Evolutionary conservation across 2,329 filamentous ascomycete genomes (phyloP).

Genomic region (Pestalotiopsis sp.): DNA sequence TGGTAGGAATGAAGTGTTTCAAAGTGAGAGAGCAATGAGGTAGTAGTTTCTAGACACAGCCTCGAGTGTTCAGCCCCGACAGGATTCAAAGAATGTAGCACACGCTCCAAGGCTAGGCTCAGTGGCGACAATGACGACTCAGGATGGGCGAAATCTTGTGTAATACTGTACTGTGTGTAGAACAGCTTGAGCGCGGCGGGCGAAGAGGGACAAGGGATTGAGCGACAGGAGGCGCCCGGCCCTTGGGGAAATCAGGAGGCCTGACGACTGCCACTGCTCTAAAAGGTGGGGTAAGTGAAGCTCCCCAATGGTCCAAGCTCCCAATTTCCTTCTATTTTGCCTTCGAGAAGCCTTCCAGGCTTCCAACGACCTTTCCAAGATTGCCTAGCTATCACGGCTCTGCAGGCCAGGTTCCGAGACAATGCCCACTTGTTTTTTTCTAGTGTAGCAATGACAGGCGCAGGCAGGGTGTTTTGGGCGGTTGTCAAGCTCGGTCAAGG

Average conservation of each 20-base stretch:
- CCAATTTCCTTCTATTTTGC: slow-evolving; percentile 6
- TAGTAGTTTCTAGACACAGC: neutral
- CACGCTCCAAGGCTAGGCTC: neutral
- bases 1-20: neutral
- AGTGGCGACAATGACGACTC: slow-evolving; percentile 10
- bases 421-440: neutral
- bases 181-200: neutral
- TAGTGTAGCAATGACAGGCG: neutral
- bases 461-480: neutral
- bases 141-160: neutral
- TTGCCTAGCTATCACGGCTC: neutral
- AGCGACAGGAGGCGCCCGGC: neutral
- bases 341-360: slow-evolving; percentile 11
- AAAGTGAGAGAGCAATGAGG: neutral
- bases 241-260: slow-evolving; percentile 1
- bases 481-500: neutral
- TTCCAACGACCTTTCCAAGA: slow-evolving; percentile 3
- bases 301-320: slow-evolving; percentile 6
- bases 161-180: neutral
- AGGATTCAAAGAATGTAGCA: neutral
- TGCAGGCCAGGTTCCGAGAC: neutral
- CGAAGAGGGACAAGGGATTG: neutral
- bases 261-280: slow-evolving; percentile 2
- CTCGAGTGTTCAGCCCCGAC: neutral
- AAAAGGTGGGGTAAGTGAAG: slow-evolving; percentile 4